These are phyloP conservation scores for Solanum neorickii DNA, from an alignment of 257 asterid species.

Conservation along the genomic window DNA sequence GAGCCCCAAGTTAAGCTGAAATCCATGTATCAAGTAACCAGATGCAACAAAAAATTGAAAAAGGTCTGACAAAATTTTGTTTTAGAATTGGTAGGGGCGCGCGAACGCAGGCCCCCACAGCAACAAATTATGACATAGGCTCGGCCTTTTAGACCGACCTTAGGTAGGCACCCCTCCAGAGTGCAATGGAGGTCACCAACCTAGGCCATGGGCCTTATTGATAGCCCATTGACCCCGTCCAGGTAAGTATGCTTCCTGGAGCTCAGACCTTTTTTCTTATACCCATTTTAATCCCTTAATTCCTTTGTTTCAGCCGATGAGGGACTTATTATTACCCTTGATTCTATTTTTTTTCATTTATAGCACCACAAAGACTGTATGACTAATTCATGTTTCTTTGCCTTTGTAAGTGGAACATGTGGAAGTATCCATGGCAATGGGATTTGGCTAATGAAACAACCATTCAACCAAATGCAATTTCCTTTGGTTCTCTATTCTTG, in stretches of 20 bases:
- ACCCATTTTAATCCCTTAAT: background rate
- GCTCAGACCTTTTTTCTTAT: background rate
- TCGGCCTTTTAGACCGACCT: slow-evolving; percentile 30
- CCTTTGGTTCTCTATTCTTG: no score
- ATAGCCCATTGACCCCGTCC: slow-evolving; percentile 22
- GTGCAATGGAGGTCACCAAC: slow-evolving; percentile 16
- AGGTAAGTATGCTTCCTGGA: slow-evolving; percentile 12
- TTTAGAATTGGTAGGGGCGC: background rate
- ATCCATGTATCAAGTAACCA: no score
- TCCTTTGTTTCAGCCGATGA: background rate
- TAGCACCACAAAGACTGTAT: background rate
- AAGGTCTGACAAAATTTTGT: background rate
- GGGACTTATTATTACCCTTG: background rate
- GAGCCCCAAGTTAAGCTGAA: no score
- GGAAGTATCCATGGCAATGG: no score
- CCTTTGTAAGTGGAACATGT: no score
- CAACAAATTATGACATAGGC: slow-evolving; percentile 5
- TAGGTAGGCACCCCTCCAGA: slow-evolving; percentile 11
- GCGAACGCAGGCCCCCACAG: background rate
- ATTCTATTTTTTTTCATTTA: background rate
- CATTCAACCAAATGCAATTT: no score
- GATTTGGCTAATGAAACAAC: no score
- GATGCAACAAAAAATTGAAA: no score
- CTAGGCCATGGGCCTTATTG: slow-evolving; percentile 11
- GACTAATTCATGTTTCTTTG: background rate